Conservation (phyloP, 2,329 filamentous ascomycete species). For the Fusarium hainanense region DNA sequence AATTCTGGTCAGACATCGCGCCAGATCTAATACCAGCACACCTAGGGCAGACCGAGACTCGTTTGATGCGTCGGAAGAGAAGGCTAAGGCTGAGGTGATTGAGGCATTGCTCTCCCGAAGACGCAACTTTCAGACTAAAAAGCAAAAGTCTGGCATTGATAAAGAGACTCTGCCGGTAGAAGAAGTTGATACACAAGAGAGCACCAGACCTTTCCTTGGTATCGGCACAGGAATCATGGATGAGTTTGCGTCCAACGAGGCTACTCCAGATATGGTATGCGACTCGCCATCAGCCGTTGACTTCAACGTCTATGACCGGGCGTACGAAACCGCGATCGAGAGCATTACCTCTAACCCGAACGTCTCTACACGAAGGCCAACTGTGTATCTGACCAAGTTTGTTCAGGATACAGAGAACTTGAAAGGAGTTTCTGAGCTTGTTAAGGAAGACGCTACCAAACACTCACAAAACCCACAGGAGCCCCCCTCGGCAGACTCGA, state of each 20-base stretch:
- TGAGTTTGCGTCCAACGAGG: constrained; percentile 55
- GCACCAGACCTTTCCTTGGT: constrained; percentile 74
- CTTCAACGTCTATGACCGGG: constrained; percentile 88
- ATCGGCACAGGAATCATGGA: constrained; percentile 75
- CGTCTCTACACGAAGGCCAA: constrained; percentile 52
- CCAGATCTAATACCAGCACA: constrained; percentile 20
- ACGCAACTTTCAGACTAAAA: constrained; percentile 53
- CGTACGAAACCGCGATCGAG: constrained; percentile 82
- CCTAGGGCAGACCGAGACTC: constrained; percentile 12
- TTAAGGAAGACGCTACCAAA: constrained; percentile 45
- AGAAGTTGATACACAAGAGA: constrained; percentile 63
- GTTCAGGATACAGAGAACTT: constrained; percentile 58
- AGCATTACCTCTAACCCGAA: constrained; percentile 66
- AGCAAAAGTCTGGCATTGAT: constrained; percentile 49
- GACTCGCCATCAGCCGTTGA: constrained; percentile 88
- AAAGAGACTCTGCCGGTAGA: constrained; percentile 64
- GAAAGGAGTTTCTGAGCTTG: constrained; percentile 49
- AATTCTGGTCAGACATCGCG: constrained; percentile 61
- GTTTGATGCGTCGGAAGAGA: constrained; percentile 47
- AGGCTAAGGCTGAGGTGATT: constrained; percentile 60
- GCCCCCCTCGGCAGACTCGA: constrained; percentile 27
- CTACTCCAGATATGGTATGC: constrained; percentile 68
- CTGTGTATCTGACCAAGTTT: constrained; percentile 62
- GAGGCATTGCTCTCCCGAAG: constrained; percentile 61
- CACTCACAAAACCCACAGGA: constrained; percentile 10